Conservation (phyloP, 2,329 filamentous ascomycete genomes). For the Fusarium irregulare region DNA sequence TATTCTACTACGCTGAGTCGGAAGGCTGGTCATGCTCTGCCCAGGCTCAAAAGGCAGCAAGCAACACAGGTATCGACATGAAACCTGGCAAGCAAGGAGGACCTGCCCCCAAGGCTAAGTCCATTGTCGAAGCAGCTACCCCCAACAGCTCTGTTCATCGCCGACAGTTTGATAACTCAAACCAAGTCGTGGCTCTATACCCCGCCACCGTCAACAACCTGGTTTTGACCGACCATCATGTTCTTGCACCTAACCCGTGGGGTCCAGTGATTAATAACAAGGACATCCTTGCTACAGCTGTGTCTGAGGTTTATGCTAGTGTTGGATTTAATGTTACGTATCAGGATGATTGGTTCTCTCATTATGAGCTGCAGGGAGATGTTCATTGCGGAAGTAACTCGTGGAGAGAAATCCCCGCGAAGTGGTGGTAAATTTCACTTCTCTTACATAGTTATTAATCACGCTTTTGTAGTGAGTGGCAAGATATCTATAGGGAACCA, state of each 20-base stretch:
- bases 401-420: conserved; percentile 5
- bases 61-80: not conserved
- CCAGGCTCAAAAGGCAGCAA: not conserved
- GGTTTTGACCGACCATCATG: conserved; percentile 24
- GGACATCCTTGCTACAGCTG: conserved; percentile 43
- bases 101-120: conserved; percentile 9
- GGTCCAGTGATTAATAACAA: conserved; percentile 42
- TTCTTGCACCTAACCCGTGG: conserved; percentile 44
- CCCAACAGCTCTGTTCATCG: not conserved
- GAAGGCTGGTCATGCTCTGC: conserved; percentile 1
- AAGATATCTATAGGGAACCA: not conserved
- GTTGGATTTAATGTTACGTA: conserved; percentile 39
- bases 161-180: not conserved
- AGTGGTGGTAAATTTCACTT: not conserved
- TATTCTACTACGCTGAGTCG: conserved; percentile 20
- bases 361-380: conserved; percentile 42
- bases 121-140: conserved; percentile 27
- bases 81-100: conserved; percentile 2
- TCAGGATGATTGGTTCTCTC: conserved; percentile 47
- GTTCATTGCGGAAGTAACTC: conserved; percentile 43
- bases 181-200: conserved; percentile 11
- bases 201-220: conserved; percentile 41
- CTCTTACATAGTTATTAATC: not conserved
- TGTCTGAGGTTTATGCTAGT: conserved; percentile 35
- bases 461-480: not conserved